phyloP scores from a whole-genome alignment of 164 flowering plant genomes.

The Cinnamomum chago region DNA sequence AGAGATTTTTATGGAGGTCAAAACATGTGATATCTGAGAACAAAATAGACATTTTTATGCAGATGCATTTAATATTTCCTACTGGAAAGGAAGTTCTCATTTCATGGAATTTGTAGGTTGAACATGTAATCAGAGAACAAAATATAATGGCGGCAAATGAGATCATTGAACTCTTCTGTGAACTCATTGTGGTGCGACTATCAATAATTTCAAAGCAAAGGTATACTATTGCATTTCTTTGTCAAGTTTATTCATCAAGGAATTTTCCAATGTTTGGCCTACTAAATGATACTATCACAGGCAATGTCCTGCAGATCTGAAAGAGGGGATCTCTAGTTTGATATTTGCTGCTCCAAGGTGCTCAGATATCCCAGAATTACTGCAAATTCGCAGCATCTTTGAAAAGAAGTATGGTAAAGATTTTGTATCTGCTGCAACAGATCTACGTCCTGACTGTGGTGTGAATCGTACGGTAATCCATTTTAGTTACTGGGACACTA shows the following conservation, averaged over 20 bases:
- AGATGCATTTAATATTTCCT: not conserved
- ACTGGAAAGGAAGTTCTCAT: not conserved
- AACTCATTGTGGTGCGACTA: constrained; percentile 66
- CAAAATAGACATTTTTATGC: not conserved
- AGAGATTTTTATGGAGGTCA: too few species aligned
- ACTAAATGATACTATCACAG: constrained; percentile 30
- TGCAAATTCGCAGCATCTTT: constrained; percentile 51
- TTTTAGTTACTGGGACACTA: not conserved
- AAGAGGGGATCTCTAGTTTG: constrained; percentile 88
- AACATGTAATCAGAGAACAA: constrained; percentile 96
- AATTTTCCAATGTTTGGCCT: not conserved
- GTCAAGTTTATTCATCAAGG: not conserved
- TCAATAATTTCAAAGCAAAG: constrained; percentile 79
- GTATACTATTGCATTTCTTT: constrained; percentile 19
- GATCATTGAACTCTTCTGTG: constrained; percentile 92
- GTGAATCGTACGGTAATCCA: constrained; percentile 70
- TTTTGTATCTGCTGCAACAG: constrained; percentile 87
- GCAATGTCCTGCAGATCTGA: constrained; percentile 88
- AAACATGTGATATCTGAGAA: not conserved
- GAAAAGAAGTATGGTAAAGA: constrained; percentile 91
- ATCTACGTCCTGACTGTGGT: constrained; percentile 78
- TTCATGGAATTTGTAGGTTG: constrained; percentile 51
- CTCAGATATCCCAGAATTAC: constrained; percentile 85
- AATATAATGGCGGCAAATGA: constrained; percentile 92
- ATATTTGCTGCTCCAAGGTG: constrained; percentile 90